A percentile compares a stretch with the other conserved stretches of the same genome.
These are phyloP conservation scores for Pinus taeda DNA, from an alignment of 75 land plant genomes.

Conservation along the genomic window DNA sequence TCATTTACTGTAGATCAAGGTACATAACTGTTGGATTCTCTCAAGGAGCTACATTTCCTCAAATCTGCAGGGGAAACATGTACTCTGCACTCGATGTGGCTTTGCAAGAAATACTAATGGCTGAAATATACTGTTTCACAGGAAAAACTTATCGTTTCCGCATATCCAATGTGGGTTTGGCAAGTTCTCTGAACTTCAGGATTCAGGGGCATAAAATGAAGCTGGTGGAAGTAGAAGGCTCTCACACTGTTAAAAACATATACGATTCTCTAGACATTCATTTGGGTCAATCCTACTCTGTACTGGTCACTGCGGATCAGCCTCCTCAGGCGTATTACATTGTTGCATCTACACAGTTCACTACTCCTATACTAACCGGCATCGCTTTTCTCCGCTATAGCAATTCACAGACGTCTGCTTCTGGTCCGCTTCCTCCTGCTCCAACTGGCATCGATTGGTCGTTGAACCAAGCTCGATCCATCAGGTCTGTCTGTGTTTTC, in stretches of 20 bases:
- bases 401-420: slow-evolving; percentile 34
- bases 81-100: background rate
- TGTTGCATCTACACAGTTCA: slow-evolving; percentile 78
- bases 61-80: background rate
- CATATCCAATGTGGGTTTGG: slow-evolving; percentile 82
- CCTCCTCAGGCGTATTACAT: slow-evolving; percentile 69
- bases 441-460: slow-evolving; percentile 19
- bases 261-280: slow-evolving; percentile 83
- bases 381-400: slow-evolving; percentile 68
- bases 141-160: slow-evolving; percentile 84
- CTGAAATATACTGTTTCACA: slow-evolving; percentile 31
- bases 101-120: background rate
- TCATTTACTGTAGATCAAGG: slow-evolving; percentile 47
- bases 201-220: slow-evolving; percentile 80
- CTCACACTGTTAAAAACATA: slow-evolving; percentile 70
- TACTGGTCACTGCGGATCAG: slow-evolving; percentile 80
- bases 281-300: slow-evolving; percentile 83
- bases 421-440: slow-evolving; percentile 56
- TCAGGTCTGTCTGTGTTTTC: no score
- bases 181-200: slow-evolving; percentile 78
- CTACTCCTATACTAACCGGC: slow-evolving; percentile 37
- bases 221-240: slow-evolving; percentile 87
- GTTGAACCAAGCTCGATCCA: no score
- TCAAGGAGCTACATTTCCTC: background rate
- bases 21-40: slow-evolving; percentile 11